Conservation (phyloP, 345 rosid species). For the Nasturtium officinale region DNA sequence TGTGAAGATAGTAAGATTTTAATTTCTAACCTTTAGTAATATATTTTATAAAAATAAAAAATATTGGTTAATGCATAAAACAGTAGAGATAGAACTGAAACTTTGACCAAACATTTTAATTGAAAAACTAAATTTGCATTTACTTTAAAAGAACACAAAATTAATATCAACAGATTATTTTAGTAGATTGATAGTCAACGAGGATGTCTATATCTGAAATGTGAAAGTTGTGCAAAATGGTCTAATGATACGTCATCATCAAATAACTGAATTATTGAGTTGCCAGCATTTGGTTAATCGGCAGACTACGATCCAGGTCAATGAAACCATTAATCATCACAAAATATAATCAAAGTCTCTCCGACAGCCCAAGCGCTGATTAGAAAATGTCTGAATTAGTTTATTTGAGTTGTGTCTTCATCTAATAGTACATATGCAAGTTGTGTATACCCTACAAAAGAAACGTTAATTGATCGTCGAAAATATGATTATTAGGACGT, state of each 20-base stretch:
- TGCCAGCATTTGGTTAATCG: slow-evolving; percentile 33
- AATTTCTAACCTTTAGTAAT: too few relatives aligned
- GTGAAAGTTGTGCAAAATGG: slow-evolving; percentile 26
- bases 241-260: slow-evolving; percentile 37
- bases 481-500: background rate
- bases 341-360: slow-evolving; percentile 25
- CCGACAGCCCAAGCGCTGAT: slow-evolving; percentile 32
- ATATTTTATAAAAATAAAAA: too few relatives aligned
- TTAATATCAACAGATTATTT: too few relatives aligned
- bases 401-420: slow-evolving; percentile 14
- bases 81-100: too few relatives aligned
- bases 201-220: slow-evolving; percentile 35
- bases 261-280: slow-evolving; percentile 28
- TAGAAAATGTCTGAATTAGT: slow-evolving; percentile 1
- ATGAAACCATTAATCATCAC: slow-evolving; percentile 8
- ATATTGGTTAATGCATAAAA: too few relatives aligned
- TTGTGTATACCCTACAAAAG: background rate
- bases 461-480: background rate
- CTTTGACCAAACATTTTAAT: too few relatives aligned
- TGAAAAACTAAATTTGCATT: too few relatives aligned
- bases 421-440: slow-evolving; percentile 10
- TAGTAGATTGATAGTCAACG: slow-evolving; percentile 28
- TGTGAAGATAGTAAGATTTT: too few relatives aligned
- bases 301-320: slow-evolving; percentile 28
- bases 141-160: too few relatives aligned